These are phyloP conservation scores for Candida hungchunana DNA, from an alignment of 805 yeast genomes.

Conservation along the genomic window DNA sequence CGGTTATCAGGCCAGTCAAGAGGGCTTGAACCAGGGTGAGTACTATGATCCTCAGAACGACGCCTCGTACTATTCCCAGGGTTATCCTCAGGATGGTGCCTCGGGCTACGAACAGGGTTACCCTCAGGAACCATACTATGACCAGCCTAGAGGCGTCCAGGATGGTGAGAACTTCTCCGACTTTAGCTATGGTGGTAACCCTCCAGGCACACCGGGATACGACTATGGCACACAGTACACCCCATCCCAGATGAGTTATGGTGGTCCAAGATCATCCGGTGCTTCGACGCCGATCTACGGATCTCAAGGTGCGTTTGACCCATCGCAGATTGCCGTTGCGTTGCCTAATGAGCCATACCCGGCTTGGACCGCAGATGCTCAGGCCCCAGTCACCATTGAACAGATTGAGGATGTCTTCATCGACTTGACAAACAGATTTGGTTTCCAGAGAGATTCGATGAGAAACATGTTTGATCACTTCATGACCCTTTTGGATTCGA, in stretches of 20 bases:
- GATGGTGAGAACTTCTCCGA: conserved; percentile 66
- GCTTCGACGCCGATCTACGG: conserved; percentile 94
- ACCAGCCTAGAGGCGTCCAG: conserved; percentile 45
- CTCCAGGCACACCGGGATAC: conserved; percentile 64
- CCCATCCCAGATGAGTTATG: conserved; percentile 84
- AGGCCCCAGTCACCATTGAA: conserved; percentile 78
- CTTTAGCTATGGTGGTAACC: conserved; percentile 50
- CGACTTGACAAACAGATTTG: conserved; percentile 77
- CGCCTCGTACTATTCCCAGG: conserved; percentile 40
- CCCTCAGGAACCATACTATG: conserved; percentile 44
- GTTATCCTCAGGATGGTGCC: conserved; percentile 37
- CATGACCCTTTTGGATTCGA: conserved; percentile 77
- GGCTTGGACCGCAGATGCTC: conserved; percentile 97
- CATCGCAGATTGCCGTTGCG: conserved; percentile 60
- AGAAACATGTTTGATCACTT: conserved; percentile 87
- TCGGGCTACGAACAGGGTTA: conserved; percentile 50
- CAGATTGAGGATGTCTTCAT: conserved; percentile 85
- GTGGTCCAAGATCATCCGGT: conserved; percentile 83
- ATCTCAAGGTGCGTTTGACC: conserved; percentile 52
- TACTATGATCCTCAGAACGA: conserved; percentile 29
- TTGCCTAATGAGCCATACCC: conserved; percentile 93
- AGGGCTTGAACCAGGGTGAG: conserved; percentile 26
- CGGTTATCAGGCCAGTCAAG: conserved; percentile 31
- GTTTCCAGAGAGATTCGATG: conserved; percentile 91
- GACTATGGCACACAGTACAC: conserved; percentile 68